Evolutionary conservation across 495 filamentous ascomycete species (phyloP).

Genomic region (Apodospora peruviana): DNA sequence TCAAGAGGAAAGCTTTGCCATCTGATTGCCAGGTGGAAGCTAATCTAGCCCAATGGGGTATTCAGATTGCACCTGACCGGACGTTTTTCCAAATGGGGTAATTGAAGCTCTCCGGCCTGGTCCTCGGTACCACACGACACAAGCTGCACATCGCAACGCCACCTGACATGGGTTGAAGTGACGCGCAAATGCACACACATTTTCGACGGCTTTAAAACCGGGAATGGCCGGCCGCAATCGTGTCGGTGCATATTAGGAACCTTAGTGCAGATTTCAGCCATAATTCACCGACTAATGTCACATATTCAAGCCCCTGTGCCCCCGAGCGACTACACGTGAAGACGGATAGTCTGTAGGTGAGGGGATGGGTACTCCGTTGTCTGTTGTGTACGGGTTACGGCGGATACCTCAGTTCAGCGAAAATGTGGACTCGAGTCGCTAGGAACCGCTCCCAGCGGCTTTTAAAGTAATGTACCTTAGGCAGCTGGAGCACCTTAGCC

Average conservation of each 20-base stretch:
- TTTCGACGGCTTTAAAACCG: slow-evolving; percentile 19
- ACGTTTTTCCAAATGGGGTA: not conserved
- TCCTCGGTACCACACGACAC: slow-evolving; percentile 10
- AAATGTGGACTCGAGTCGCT: too few species aligned
- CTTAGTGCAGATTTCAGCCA: slow-evolving; percentile 17
- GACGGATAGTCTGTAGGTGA: too few species aligned
- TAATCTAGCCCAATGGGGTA: too few species aligned
- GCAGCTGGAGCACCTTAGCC: not conserved
- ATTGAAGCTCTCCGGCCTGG: not conserved
- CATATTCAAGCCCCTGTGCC: too few species aligned
- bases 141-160: slow-evolving; percentile 12
- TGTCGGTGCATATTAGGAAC: not conserved
- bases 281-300: not conserved
- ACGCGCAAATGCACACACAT: too few species aligned
- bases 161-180: slow-evolving; percentile 9
- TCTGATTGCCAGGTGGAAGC: not conserved
- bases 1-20: not conserved
- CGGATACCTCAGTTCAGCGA: too few species aligned
- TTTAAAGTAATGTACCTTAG: not conserved
- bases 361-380: too few species aligned
- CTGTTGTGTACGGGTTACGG: too few species aligned
- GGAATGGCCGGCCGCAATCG: slow-evolving; percentile 11
- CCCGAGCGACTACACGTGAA: too few species aligned
- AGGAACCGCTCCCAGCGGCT: too few species aligned
- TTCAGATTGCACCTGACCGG: not conserved